Evolutionary conservation across 345 rosid genomes (phyloP), one percentile per base, ranked within the genome.

Genomic region (Carallia brachiata): DNA sequence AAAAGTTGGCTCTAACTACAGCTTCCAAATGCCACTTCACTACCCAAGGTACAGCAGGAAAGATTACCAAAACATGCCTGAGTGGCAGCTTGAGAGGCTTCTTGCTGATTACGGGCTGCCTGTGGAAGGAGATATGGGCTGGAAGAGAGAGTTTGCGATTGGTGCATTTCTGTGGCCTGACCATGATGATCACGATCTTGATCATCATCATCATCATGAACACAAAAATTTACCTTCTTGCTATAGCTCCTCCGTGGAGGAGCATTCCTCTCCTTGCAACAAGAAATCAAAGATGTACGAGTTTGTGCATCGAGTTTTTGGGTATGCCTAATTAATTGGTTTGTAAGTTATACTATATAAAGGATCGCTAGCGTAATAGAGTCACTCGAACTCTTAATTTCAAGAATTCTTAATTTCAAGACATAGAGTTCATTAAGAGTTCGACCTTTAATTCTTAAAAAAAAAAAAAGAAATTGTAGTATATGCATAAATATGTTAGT

Each of bases 11-110:
- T 18, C 44, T 4, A 31, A 3, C 15, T 2, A 16, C 63, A 48
- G 39, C 75, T 89, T 89, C 66, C 82, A 83, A 73, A 83, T 87
- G 84, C 96, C 92, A 4, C 84, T 88, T 59, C 87, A 85, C 53
- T 90, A 83, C 68, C 96, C 92, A 0, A 83, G 82, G 62, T 85
- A 72, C 75, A 80, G 79, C 39, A 79, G 73, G 72, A 70, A 80
- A 71, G 88, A 83, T 59, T 88, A 86, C 81, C 71, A 74, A 70
- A 62, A 58, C 53, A 86, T 88, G 92, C 85, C 90, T 0, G 88
- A 88, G 69, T 78, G 85, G 84, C 82, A 86, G 73, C 73, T 88
- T 3, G 92, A 90, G 59, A 37, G 74, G 56, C 85, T 90, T 17
- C 84, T 84, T n/a, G 74, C 80, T 4, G 77, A 80, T 10, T 87